These are phyloP conservation scores for Entophlyctis luteolus DNA, from an alignment of 192 early-diverging fungal genomes.

Conservation along the genomic window DNA sequence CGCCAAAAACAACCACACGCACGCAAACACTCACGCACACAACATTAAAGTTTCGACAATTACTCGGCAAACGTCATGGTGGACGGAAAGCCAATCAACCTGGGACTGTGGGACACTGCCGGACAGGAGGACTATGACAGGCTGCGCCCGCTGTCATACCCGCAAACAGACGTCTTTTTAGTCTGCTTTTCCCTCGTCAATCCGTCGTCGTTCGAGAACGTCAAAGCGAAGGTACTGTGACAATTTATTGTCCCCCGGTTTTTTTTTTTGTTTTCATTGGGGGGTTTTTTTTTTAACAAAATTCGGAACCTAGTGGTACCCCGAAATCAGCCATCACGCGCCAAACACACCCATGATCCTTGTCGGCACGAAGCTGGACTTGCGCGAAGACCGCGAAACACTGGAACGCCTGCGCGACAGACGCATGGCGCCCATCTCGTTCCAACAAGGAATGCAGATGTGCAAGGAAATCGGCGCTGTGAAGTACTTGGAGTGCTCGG, in stretches of 20 bases:
- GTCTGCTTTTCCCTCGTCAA: slow-evolving; percentile 96
- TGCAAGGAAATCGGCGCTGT: slow-evolving; percentile 69
- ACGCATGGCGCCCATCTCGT: slow-evolving; percentile 65
- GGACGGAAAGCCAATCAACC: slow-evolving; percentile 71
- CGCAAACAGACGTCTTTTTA: slow-evolving; percentile 97
- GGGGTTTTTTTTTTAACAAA: too few relatives aligned
- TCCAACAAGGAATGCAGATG: slow-evolving; percentile 66
- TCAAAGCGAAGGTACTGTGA: slow-evolving; percentile 31
- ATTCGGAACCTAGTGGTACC: not conserved
- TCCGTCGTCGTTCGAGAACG: slow-evolving; percentile 88
- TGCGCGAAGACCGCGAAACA: slow-evolving; percentile 31
- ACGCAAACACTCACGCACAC: too few relatives aligned
- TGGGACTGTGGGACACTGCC: slow-evolving; percentile 92
- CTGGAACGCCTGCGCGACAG: slow-evolving; percentile 61
- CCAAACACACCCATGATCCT: not conserved
- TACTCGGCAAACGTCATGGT: slow-evolving; percentile 76
- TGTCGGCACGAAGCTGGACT: not conserved
- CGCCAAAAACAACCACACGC: too few relatives aligned
- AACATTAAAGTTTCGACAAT: slow-evolving; percentile 78
- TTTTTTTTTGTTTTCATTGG: not conserved
- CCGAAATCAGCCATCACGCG: not conserved
- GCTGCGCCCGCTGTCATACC: slow-evolving; percentile 93
- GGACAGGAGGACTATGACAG: slow-evolving; percentile 98
- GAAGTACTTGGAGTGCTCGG: slow-evolving; percentile 84
- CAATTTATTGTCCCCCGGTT: not conserved